Conservation (phyloP, 768 basidiomycete species). For the Suillus alpinus region DNA sequence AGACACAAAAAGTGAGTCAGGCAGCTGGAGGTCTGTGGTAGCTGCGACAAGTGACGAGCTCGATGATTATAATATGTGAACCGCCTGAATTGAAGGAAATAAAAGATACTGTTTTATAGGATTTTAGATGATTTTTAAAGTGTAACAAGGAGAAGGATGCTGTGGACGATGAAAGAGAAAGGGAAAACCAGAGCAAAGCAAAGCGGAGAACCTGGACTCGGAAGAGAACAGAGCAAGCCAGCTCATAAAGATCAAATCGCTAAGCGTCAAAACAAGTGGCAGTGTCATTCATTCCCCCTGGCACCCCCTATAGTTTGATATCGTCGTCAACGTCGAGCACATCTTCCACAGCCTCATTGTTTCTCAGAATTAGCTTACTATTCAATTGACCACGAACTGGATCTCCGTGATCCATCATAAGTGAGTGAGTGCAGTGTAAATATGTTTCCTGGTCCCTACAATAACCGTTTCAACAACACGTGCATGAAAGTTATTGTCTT, state of each 20-base stretch:
- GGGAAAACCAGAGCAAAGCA: constrained; percentile 33
- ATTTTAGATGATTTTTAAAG: constrained; percentile 8
- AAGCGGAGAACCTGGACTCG: constrained; percentile 17
- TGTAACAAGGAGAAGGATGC: constrained; percentile 13
- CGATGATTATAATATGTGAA: constrained; percentile 20
- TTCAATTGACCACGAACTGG: no score
- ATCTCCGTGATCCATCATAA: background rate
- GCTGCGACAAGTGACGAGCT: constrained; percentile 3
- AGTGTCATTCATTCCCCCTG: constrained; percentile 2
- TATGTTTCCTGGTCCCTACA: background rate
- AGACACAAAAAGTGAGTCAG: constrained; percentile 7
- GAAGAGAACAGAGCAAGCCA: constrained; percentile 27
- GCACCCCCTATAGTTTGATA: background rate
- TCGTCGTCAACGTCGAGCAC: background rate
- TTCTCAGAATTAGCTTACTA: no score
- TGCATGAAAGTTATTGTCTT: background rate
- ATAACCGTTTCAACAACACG: background rate
- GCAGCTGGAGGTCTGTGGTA: constrained; percentile 4
- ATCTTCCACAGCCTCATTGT: background rate
- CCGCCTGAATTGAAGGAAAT: constrained; percentile 13
- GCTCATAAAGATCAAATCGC: background rate
- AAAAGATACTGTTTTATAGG: constrained; percentile 13
- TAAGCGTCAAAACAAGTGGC: constrained; percentile 2
- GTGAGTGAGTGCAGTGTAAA: background rate
- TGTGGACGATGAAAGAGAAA: constrained; percentile 15